Evolutionary conservation across 768 basidiomycete species (phyloP), one percentile per base, ranked within the genome.

Genomic region (Termitomyces sp.): DNA sequence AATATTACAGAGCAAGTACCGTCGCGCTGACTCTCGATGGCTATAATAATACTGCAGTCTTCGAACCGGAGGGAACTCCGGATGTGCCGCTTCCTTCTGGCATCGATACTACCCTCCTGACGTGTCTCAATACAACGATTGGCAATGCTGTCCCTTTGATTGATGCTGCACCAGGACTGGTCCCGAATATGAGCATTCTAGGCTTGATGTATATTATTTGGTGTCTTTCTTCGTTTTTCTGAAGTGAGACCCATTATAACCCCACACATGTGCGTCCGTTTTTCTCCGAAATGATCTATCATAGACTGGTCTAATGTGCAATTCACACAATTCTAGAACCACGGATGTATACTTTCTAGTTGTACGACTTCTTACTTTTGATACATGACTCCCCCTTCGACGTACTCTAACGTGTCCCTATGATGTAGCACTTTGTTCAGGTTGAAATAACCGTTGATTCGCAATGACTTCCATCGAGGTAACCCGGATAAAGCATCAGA

Each of bases 1-100:
- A 87, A 54, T 88, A 87, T 64, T 88, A 84, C 62, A 82, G 86
- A 31, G 79, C 83, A 3, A 83, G 82, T 60, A 84, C 78, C 53
- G 74, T 84, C 38, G 79, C 75, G 3, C 73, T 88, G n/a, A 77
- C 82, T 3, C 69, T 87, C 3, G 80, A 88, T 47, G 82, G 82
- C 0, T 87, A 87, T 63, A 86, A 87, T 60, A 79, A 87, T 56
- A 81, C 83, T 0, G 81, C 75, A 11, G 77, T 71, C 4, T 66
- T 82, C 23, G 67, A 65, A 32, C 60, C 65, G 1, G 70, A 81
- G 22, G 66, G 73, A 9, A 77, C 72, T 0, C 66, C 79, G 0
- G 73, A 81, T 52, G 71, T 78, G 0, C 75, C 84, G 0, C 70
- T 89, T 1, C 86, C 86, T 1, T 64, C 67, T 2, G 71, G 70